Evolutionary conservation across 1,284 basidiomycete species (phyloP).

Genomic region (Melanopsichium pennsylvanicum): DNA sequence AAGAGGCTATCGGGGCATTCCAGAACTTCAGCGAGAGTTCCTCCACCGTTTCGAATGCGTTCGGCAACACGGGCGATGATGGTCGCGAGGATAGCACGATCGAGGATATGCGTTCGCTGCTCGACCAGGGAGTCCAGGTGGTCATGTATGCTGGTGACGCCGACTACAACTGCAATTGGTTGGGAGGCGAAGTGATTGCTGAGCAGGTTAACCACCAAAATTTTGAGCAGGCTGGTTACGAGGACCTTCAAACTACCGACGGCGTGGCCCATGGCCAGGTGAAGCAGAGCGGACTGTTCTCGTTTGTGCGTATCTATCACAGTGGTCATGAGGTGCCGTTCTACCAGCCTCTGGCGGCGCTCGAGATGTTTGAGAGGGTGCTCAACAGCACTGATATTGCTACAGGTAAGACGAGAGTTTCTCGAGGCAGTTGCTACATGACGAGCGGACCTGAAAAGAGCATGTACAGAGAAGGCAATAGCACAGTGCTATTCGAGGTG

Average conservation of each 20-base stretch:
- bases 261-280: constrained; percentile 36
- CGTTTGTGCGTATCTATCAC: constrained; percentile 50
- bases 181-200: constrained; percentile 42
- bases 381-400: constrained; percentile 42
- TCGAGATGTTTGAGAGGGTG: constrained; percentile 44
- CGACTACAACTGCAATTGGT: constrained; percentile 56
- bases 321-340: constrained; percentile 55
- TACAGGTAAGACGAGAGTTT: constrained; percentile 26
- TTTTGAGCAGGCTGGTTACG: constrained; percentile 40
- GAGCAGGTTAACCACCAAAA: constrained; percentile 32
- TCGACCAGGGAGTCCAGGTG: constrained; percentile 44
- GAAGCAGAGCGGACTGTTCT: constrained; percentile 46
- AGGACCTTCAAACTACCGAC: constrained; percentile 25
- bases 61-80: constrained; percentile 47
- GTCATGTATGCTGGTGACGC: constrained; percentile 51
- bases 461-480: constrained; percentile 37
- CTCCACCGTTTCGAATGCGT: constrained; percentile 27
- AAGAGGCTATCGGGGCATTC: constrained; percentile 47
- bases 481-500: constrained; percentile 36
- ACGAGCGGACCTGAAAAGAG: constrained; percentile 27
- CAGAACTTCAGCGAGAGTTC: constrained; percentile 51
- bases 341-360: constrained; percentile 48
- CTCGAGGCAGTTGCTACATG: constrained; percentile 15
- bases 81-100: constrained; percentile 39
- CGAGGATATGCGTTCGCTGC: constrained; percentile 32